Base-by-base conservation (phyloP, 306 rosid genomes). In the Inga oerstediana region DNA sequence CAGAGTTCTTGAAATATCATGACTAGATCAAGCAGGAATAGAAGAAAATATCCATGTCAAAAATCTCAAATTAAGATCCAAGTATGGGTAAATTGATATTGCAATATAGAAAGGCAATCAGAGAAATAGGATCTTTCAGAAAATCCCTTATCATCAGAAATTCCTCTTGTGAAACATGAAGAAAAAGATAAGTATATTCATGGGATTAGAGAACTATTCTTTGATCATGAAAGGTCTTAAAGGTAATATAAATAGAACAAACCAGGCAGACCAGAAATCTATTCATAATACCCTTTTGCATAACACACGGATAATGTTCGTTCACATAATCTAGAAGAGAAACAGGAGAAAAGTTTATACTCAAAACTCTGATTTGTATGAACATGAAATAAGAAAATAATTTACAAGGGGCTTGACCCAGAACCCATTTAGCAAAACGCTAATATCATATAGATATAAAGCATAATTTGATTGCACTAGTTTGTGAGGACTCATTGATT, bases 401-500 rank as follows among this genome's bases (percentile, higher is more conserved):
- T 51, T 51, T 51, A 51, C n/a, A 4, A 16, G 19, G 6, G 20
- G 19, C 20, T 51, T 13, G 58, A 49, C 58, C 58, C 58, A 51
- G 19, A 11, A 49, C 13, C 56, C 17, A 14, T 49, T 15, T 49
- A 13, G 19, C 0, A 49, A 49, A 15, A 15, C 3, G 58, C 4
- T 51, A 3, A 14, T 44, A 51, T 16, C 5, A 51, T 15, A 51
- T 51, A 51, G 58, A 51, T 51, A 51, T 4, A 51, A 16, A 51
- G 58, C 58, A 13, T 51, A 51, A 12, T 51, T 51, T 51, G 4
- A 51, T 13, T 15, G 58, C n/a, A 51, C 20, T 51, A 15, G 58
- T 69, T 48, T 68, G 49, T 74, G 67, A 54, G 58, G 59, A 84
- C 93, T 89, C 78, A 89, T 93, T 72, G 85, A 83, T 84, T 88